These are phyloP conservation scores for Schizophyllum commune DNA, from an alignment of 1,284 basidiomycete species.

Conservation along the genomic window DNA sequence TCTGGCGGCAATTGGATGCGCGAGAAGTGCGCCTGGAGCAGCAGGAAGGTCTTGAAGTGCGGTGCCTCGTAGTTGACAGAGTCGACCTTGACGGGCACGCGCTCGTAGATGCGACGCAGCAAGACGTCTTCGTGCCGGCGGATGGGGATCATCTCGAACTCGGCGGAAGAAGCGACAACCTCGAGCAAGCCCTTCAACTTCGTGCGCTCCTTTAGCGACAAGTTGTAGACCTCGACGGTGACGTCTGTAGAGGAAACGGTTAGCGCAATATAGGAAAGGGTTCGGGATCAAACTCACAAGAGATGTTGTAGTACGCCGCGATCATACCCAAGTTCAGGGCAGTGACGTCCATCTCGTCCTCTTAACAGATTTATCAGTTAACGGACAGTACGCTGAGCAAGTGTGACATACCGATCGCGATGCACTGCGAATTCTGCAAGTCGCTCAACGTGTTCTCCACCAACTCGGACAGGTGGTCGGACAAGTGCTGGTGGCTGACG, in stretches of 20 bases:
- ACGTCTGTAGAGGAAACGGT: constrained; percentile 48
- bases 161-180: constrained; percentile 92
- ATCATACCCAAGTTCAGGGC: constrained; percentile 95
- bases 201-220: constrained; percentile 94
- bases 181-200: constrained; percentile 96
- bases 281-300: constrained; percentile 47
- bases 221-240: constrained; percentile 93
- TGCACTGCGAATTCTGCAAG: constrained; percentile 91
- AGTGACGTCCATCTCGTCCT: constrained; percentile 90
- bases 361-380: constrained; percentile 26
- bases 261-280: constrained; percentile 4
- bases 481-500: constrained; percentile 87
- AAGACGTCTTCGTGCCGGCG: constrained; percentile 84
- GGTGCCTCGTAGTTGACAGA: constrained; percentile 84
- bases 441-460: constrained; percentile 92
- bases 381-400: constrained; percentile 2
- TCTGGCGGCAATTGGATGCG: constrained; percentile 88
- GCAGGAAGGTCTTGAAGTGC: constrained; percentile 96
- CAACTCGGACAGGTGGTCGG: constrained; percentile 92
- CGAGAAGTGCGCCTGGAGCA: constrained; percentile 96
- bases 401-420: constrained; percentile 66
- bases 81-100: constrained; percentile 94
- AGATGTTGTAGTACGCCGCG: constrained; percentile 89
- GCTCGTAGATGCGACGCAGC: constrained; percentile 87
- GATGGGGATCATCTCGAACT: constrained; percentile 94